A percentile compares a stretch with the other conserved stretches of the same genome.
Evolutionary conservation across 495 filamentous ascomycete genomes (phyloP).

Genomic region (Parathielavia appendiculata): DNA sequence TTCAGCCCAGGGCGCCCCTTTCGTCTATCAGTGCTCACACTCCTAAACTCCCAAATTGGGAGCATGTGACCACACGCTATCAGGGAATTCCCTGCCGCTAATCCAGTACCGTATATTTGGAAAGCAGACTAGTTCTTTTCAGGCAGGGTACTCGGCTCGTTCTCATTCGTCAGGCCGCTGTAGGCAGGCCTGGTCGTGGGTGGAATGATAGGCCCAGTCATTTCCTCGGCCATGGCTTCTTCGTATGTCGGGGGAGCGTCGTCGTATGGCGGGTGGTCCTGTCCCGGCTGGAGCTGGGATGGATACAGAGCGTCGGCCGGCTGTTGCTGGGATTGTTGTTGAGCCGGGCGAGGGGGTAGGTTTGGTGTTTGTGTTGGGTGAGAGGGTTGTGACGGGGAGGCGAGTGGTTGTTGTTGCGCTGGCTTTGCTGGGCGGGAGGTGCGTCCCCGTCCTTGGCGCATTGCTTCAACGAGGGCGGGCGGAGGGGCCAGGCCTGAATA

Average conservation of each 20-base stretch:
- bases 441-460: slow-evolving; percentile 33
- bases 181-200: slow-evolving; percentile 37
- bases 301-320: slow-evolving; percentile 41
- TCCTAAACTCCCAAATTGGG: too few relatives aligned
- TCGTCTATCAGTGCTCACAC: too few relatives aligned
- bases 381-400: not conserved
- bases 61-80: too few relatives aligned
- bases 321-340: slow-evolving; percentile 8
- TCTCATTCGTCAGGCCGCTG: slow-evolving; percentile 47
- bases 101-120: not conserved
- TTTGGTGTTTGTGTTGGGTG: slow-evolving; percentile 10
- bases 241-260: slow-evolving; percentile 78
- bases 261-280: slow-evolving; percentile 44
- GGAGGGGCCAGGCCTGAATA: slow-evolving; percentile 91
- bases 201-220: slow-evolving; percentile 45
- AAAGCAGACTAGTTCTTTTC: slow-evolving; percentile 5
- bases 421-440: slow-evolving; percentile 5
- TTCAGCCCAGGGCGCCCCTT: too few relatives aligned
- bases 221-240: slow-evolving; percentile 79
- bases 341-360: slow-evolving; percentile 22
- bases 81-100: too few relatives aligned
- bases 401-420: slow-evolving; percentile 14
- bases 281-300: slow-evolving; percentile 41
- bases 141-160: slow-evolving; percentile 41
- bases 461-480: slow-evolving; percentile 63